phyloP scores from a whole-genome alignment of 1,139 yeast genomes.

The Saccharomyces hybrid region DNA sequence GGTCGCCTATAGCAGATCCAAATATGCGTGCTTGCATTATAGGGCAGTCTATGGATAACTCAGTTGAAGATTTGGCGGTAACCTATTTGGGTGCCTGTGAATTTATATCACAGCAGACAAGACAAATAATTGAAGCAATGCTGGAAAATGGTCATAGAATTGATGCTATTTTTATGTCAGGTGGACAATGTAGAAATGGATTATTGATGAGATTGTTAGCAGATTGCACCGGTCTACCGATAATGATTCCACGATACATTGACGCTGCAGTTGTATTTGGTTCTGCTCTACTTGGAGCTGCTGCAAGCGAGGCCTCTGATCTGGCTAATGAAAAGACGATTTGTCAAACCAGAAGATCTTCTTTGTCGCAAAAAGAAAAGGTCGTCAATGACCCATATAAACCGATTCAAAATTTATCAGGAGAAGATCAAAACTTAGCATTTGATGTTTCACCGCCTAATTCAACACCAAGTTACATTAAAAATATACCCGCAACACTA shows the following conservation, averaged over 20 bases:
- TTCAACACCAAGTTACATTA: background rate
- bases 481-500: background rate
- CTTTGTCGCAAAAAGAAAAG: background rate
- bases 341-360: constrained; percentile 1
- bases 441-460: background rate
- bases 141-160: constrained; percentile 70
- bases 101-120: constrained; percentile 93
- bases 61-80: constrained; percentile 75
- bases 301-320: constrained; percentile 41
- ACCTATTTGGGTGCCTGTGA: constrained; percentile 91
- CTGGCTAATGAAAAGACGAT: constrained; percentile 6
- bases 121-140: constrained; percentile 87
- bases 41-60: constrained; percentile 86
- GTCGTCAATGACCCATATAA: background rate
- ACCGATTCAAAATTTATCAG: background rate
- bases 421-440: background rate
- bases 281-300: constrained; percentile 88
- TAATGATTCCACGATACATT: constrained; percentile 85
- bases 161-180: constrained; percentile 76
- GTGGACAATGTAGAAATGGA: constrained; percentile 93
- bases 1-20: constrained; percentile 95
- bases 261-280: constrained; percentile 97
- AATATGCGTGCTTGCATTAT: constrained; percentile 87
- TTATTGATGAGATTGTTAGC: constrained; percentile 83
- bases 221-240: constrained; percentile 88